Percentiles rank a stretch among this genome's conserved stretches.
Evolutionary conservation across 2,329 filamentous ascomycete genomes (phyloP).

Genomic region (Cladosporium sphaerospermum): DNA sequence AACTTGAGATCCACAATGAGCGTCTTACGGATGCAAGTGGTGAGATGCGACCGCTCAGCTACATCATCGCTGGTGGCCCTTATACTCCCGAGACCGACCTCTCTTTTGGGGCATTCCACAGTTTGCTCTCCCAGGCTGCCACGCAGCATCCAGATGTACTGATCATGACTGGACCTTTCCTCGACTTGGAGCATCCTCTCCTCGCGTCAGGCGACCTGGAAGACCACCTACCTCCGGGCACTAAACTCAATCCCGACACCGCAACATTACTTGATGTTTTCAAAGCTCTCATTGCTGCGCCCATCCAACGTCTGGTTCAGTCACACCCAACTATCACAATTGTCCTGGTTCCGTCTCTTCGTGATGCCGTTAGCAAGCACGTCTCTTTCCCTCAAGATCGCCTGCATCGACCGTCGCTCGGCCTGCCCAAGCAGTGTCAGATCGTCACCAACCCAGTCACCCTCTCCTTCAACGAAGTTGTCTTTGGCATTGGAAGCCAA

Average conservation of each 20-base stretch:
- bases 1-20: constrained; percentile 63
- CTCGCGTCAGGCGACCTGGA: constrained; percentile 54
- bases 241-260: constrained; percentile 54
- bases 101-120: constrained; percentile 78
- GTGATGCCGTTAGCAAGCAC: constrained; percentile 74
- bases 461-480: constrained; percentile 77
- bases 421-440: constrained; percentile 67
- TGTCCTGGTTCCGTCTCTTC: constrained; percentile 73
- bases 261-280: constrained; percentile 79
- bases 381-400: constrained; percentile 80
- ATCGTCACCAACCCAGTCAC: constrained; percentile 89
- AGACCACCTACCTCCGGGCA: constrained; percentile 36
- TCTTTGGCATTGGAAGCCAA: constrained; percentile 74
- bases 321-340: constrained; percentile 74
- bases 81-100: constrained; percentile 92
- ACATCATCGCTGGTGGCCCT: constrained; percentile 76
- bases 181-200: constrained; percentile 85
- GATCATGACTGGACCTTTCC: constrained; percentile 77
- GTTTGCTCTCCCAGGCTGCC: constrained; percentile 70
- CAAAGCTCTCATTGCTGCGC: constrained; percentile 67
- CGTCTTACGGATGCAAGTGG: constrained; percentile 60
- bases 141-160: constrained; percentile 71
- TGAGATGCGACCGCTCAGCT: constrained; percentile 59
- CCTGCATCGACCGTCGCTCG: constrained; percentile 64
- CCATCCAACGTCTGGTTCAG: constrained; percentile 62